Evolutionary conservation across 805 yeast species (phyloP), one percentile per base, ranked within the genome.

Genomic region (Kazachstania taianensis): DNA sequence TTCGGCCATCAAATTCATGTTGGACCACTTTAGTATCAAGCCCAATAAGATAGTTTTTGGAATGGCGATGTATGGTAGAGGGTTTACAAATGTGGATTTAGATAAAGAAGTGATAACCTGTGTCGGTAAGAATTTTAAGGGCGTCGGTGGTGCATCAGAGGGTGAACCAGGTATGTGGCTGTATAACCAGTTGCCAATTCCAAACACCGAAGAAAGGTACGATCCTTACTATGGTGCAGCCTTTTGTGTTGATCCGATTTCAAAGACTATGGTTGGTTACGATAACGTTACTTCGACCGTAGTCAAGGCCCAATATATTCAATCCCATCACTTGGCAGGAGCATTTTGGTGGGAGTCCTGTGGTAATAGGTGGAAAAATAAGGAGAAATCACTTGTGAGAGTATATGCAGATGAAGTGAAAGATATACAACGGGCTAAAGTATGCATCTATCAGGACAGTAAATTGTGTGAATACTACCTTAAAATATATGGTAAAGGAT

Each of bases 341-440:
- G 94, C 82, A 0, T 78, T 92, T 74, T 87, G 83, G 79, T 89
- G 97, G 97, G 96, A 89, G 49, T 78, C 94, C 0, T 69, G 78
- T 39, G 95, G 94, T 2, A 94, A 85, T 49, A 48, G 57, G 2
- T 50, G 57, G 32, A 23, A 26, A 2, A 46, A 62, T 31, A 45
- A 49, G 2, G 36, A 49, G 2, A 48, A 63, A 24, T 70, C 77
- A 0, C 52, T 75, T 19, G 46, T 76, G 7, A 40, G 52, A n/a
- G 60, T 57, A 3, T 77, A 12, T n/a, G 2, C 4, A 10, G 12
- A 20, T 12, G 30, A 20, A 13, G 20, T 28, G 8, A 13, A 26
- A 26, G 9, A 13, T 20, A 13, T 13, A 13, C n/a, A 16, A 5
- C 14, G 15, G 23, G 26, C 15, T 8, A 26, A 40, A 10, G 15